Percentiles rank a stretch among this genome's conserved stretches.
Conservation (phyloP, 2,329 filamentous ascomycete species). For the Pezicula neosporulosa region DNA sequence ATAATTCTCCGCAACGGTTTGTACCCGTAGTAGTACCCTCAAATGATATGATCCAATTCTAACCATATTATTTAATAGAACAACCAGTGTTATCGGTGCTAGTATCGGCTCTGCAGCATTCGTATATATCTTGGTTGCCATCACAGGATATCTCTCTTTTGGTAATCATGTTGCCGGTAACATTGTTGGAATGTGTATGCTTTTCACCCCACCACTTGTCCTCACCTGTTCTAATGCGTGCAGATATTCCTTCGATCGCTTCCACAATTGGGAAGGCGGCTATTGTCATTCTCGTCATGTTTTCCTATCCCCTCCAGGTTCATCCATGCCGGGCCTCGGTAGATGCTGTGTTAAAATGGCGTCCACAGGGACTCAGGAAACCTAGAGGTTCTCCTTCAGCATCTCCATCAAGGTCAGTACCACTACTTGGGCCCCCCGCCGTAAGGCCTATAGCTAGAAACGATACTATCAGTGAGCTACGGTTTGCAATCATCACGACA, state of each 20-base stretch:
- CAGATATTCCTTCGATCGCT: constrained; percentile 68
- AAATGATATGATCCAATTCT: not conserved
- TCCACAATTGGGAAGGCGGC: constrained; percentile 93
- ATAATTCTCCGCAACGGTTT: constrained; percentile 66
- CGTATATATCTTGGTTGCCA: constrained; percentile 86
- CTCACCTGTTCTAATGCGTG: not conserved
- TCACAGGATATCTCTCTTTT: constrained; percentile 95
- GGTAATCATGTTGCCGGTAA: constrained; percentile 87
- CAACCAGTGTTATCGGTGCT: constrained; percentile 73
- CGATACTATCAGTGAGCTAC: constrained; percentile 74
- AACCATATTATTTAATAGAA: constrained; percentile 39
- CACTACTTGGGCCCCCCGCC: constrained; percentile 42
- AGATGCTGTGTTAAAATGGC: constrained; percentile 92
- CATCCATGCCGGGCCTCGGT: constrained; percentile 95
- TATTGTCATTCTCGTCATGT: constrained; percentile 93
- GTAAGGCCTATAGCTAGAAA: constrained; percentile 45
- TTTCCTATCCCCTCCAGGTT: constrained; percentile 92
- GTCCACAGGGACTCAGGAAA: constrained; percentile 49
- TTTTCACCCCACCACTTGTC: not conserved
- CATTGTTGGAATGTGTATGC: constrained; percentile 87
- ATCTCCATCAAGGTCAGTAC: constrained; percentile 35
- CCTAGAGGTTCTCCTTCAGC: constrained; percentile 29
- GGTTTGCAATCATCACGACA: constrained; percentile 88
- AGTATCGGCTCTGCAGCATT: constrained; percentile 87
- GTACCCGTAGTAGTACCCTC: not conserved